Conservation (phyloP, 2,329 filamentous ascomycete genomes). For the Penicillium sp. region DNA sequence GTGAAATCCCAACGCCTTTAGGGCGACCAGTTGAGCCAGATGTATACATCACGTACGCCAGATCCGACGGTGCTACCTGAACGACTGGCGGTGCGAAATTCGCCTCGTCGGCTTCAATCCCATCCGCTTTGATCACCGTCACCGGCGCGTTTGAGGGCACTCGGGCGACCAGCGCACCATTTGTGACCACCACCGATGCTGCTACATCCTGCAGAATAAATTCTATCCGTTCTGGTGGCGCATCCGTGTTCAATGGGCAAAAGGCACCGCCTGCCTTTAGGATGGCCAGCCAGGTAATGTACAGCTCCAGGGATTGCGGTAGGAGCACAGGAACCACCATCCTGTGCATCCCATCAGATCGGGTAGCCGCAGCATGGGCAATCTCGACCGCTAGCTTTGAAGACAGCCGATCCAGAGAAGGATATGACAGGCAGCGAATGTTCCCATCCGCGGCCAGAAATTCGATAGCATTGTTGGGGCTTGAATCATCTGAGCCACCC, state of each 20-base stretch:
- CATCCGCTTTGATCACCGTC: slow-evolving; percentile 24
- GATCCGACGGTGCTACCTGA: slow-evolving; percentile 28
- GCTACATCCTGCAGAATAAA: slow-evolving; percentile 80
- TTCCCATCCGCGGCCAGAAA: slow-evolving; percentile 55
- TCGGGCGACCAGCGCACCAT: slow-evolving; percentile 29
- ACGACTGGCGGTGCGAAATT: not conserved
- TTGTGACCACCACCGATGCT: slow-evolving; percentile 68
- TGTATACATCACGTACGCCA: slow-evolving; percentile 93
- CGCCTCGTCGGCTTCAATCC: slow-evolving; percentile 8
- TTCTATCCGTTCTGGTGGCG: slow-evolving; percentile 71
- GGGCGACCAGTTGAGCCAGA: slow-evolving; percentile 86
- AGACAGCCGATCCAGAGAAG: slow-evolving; percentile 60
- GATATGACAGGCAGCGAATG: slow-evolving; percentile 59
- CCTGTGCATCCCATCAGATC: slow-evolving; percentile 5
- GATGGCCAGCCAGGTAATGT: slow-evolving; percentile 73
- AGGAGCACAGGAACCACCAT: slow-evolving; percentile 72
- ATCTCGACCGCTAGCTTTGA: slow-evolving; percentile 58
- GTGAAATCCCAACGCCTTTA: slow-evolving; percentile 83
- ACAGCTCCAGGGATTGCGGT: slow-evolving; percentile 74
- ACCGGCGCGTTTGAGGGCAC: slow-evolving; percentile 21
- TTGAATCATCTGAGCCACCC: slow-evolving; percentile 31
- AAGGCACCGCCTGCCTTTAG: slow-evolving; percentile 82
- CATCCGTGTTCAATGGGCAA: slow-evolving; percentile 78
- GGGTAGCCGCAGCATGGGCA: slow-evolving; percentile 25
- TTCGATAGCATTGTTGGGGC: slow-evolving; percentile 59